Percentiles rank a stretch among this genome's conserved stretches.
Evolutionary conservation across 1,284 basidiomycete species (phyloP).

Genomic region (Cutaneotrichosporon cutaneum): DNA sequence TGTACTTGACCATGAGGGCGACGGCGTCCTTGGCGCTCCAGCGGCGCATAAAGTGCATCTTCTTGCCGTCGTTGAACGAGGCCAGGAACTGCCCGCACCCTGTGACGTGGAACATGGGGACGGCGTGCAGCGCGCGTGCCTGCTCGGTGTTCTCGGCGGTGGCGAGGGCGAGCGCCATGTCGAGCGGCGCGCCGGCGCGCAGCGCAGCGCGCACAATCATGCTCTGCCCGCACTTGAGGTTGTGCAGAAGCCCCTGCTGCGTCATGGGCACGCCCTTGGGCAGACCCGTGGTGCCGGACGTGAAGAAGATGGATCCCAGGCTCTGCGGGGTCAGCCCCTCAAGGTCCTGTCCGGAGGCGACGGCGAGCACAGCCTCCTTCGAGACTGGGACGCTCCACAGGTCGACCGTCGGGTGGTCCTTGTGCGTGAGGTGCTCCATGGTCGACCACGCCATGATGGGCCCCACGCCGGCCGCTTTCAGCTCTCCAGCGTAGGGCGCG

Average conservation of each 20-base stretch:
- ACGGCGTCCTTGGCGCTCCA: constrained; percentile 45
- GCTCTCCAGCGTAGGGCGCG: constrained; percentile 9
- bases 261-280: constrained; percentile 29
- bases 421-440: neutral
- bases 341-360: constrained; percentile 3
- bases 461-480: neutral
- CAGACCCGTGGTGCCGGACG: constrained; percentile 14
- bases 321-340: constrained; percentile 35
- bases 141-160: constrained; percentile 24
- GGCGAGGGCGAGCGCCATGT: constrained; percentile 24
- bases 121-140: constrained; percentile 32
- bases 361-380: neutral
- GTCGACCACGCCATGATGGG: constrained; percentile 3
- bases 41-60: constrained; percentile 39
- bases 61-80: constrained; percentile 40
- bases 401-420: constrained; percentile 5
- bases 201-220: constrained; percentile 28
- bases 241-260: constrained; percentile 27
- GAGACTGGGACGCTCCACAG: neutral
- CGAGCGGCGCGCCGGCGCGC: constrained; percentile 33
- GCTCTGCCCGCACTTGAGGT: constrained; percentile 2
- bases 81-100: constrained; percentile 44
- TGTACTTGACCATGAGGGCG: constrained; percentile 32
- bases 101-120: constrained; percentile 49
- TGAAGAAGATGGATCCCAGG: constrained; percentile 47